Base-by-base conservation (phyloP, 176 grass and related monocot species). In the Eragrostis curvula region DNA sequence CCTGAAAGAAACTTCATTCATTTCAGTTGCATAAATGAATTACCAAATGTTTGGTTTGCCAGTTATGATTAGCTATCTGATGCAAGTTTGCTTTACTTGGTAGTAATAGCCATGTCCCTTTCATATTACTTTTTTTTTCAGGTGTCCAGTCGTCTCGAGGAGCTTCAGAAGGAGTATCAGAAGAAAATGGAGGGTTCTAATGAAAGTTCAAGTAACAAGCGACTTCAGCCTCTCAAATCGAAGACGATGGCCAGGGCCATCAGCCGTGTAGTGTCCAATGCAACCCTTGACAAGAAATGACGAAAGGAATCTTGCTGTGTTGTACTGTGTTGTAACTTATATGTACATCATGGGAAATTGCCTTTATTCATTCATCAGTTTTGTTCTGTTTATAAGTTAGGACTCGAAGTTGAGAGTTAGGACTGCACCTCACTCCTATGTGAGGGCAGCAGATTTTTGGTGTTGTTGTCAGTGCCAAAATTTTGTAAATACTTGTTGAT, bases 81-180 rank as follows among this genome's bases (percentile, higher is more conserved):
- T 83, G 24, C 27, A 66, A 41, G 25, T 66, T 23, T 84, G 9
- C 24, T 59, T 17, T 44, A 23, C 42, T 8, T 68, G 70, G 39
- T 76, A 42, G 58, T 46, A 25, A 71, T n/a, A 79, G 69, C 21
- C 8, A 0, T 64, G 50, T 16, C 57, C 51, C 21, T 60, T 16
- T 67, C 79, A 17, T 39, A 42, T 39, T 51, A 55, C 48, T 70
- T 25, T 76, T 25, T 76, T 82, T 88, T 88, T 65, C 79, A 98
- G 96, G 90, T 98, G 67, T 84, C 83, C 52, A 83, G 78, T 86
- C 74, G 79, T 36, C 88, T 98, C 21, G 85, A 82, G 75, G 93
- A 96, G 73, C 78, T 96, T 66, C 83, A 93, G 49, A 85, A 89
- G 71, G 91, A 84, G 46, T 88, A 99, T 77, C 86, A 84, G 69